Evolutionary conservation across 2,329 filamentous ascomycete species (phyloP), one percentile per base, ranked within the genome.

Genomic region (Aspergillus brunneoviolaceus): DNA sequence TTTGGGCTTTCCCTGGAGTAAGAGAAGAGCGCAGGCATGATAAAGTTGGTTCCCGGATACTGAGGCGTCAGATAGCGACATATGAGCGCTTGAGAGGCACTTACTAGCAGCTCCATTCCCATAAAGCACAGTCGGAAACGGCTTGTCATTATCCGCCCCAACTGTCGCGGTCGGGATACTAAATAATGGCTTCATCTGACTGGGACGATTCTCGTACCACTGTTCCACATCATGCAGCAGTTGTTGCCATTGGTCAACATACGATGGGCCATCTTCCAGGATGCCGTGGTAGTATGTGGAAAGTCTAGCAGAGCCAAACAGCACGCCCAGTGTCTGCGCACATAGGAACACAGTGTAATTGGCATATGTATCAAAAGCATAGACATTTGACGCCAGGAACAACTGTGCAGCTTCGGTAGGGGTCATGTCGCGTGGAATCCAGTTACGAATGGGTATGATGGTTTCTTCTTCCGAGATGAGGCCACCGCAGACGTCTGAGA

Each of bases 401-500:
- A 66, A 50, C 14, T 60, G 59, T 1, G 70, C 62, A 11, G 68
- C 69, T 54, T 72, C 63, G 12, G 59, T 45, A 3, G 65, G 63
- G 39, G 50, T 66, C 65, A 71, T 70, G 25, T 63, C 61, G 23
- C 50, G 58, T 1, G 69, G 69, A 0, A 79, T 74, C 82, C 82
- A 84, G 58, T 77, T 76, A 1, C 73, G 72, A 9, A 80, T 74
- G 2, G 79, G 80, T 5, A 84, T 80, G 11, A 84, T 75, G 0
- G 82, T 84, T 58, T 77, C 76, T 62, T 82, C 78, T 33, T 80
- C 80, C 4, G 80, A 82, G 7, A 84, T 82, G 5, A 84, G 72
- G 0, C 80, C 81, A n/a, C 82, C 81, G 57, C 80, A 83, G 25
- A 84, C 78, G 63, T 84, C 76, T 77, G 21, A 31, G 31, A 47